These are phyloP conservation scores for Eucalyptus victrix DNA, from an alignment of 345 rosid species.

Conservation along the genomic window DNA sequence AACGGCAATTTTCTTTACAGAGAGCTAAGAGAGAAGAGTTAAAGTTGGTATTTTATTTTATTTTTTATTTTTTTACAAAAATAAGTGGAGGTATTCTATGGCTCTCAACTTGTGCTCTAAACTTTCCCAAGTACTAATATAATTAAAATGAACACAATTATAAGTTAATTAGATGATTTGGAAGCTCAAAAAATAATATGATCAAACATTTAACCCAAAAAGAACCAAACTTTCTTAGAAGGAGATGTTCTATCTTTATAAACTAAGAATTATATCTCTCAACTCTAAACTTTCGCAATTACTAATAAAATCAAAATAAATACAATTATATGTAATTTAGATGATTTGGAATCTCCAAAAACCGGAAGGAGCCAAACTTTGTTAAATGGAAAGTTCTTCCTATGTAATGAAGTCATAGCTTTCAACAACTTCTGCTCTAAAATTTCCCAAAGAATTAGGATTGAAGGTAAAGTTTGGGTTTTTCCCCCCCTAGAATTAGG, in stretches of 20 bases:
- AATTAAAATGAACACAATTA: not conserved
- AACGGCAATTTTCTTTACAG: rapidly evolving
- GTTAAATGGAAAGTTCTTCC: not conserved
- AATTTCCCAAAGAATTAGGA: not conserved
- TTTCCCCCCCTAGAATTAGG: not conserved
- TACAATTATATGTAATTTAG: not conserved
- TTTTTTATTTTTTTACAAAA: not conserved
- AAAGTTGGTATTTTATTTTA: not conserved
- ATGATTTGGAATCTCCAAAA: not conserved
- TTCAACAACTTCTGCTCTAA: not conserved
- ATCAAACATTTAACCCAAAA: not conserved
- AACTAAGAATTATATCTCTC: not conserved
- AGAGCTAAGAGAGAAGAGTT: not conserved
- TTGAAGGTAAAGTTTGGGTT: not conserved
- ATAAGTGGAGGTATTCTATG: not conserved
- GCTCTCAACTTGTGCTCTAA: not conserved
- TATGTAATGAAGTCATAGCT: not conserved
- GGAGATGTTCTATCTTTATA: not conserved
- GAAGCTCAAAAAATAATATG: not conserved
- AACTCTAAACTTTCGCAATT: not conserved
- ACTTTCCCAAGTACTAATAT: not conserved
- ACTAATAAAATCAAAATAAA: not conserved
- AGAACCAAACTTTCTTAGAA: not conserved
- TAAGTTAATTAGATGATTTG: not conserved
- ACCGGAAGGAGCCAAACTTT: not conserved